Base-by-base conservation (phyloP, 1,284 basidiomycete genomes). In the Trametes polyzona region DNA sequence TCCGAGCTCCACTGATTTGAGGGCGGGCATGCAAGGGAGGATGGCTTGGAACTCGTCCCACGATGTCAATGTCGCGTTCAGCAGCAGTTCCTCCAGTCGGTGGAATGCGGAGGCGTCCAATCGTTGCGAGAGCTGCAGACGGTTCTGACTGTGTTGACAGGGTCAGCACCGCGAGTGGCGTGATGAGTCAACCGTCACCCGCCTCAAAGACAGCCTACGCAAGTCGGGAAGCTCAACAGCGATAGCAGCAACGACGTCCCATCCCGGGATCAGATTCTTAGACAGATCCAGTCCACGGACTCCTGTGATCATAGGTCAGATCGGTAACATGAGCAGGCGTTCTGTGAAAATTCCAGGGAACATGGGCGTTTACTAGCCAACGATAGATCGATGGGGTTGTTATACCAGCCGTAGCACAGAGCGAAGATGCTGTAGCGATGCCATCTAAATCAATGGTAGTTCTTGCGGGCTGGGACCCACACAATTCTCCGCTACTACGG, bases 241-340 rank as follows among this genome's bases (percentile, higher is more conserved):
- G 60, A 98, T 93, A 17, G 75, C 67, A 1, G 86, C 83, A 10
- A 97, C 77, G 9, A 80, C 76, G 24, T 84, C 75, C 93, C 96
- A 96, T 44, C 73, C 78, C 2, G 87, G 72, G 7, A 98, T 64
- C 14, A 98, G 79, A 68, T 83, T 95, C 36, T 79, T 78, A 12
- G 95, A 95, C 23, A 99, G 77, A 73, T 98, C 91, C 27, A 99
- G 78, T 17, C 84, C 86, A 8, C 83, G 82, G 24, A 97, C 79
- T 65, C 83, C 95, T 96, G 71, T 40, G 37, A 7, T 11, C 6
- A 23, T 46, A 16, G 2, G 32, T 30, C 23, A 23, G 24, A 36
- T 33, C 46, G 5, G 26, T 41, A 10, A 48, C n/a, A 39, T 19
- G 9, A 12, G n/a, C 10, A n/a, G n/a, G n/a, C n/a, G n/a, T n/a